Conservation (phyloP, 2,329 filamentous ascomycete species). For the Botrytis fabae region DNA sequence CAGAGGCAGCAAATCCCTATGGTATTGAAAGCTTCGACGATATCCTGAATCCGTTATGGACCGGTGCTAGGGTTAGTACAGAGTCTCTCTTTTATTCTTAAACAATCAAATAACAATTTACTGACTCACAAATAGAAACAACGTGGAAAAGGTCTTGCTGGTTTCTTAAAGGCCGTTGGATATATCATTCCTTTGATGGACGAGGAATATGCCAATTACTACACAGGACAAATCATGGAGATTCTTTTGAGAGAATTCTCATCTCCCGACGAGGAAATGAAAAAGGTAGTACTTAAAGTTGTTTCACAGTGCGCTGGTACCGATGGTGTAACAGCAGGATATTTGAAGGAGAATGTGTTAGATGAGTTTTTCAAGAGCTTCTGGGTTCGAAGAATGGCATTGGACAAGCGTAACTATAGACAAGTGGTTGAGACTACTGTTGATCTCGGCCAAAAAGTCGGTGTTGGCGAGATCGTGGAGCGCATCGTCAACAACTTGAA, state of each 20-base stretch:
- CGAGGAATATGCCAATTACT: conserved; percentile 99
- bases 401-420: conserved; percentile 96
- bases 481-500: conserved; percentile 93
- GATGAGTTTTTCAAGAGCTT: conserved; percentile 99
- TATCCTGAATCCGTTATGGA: conserved; percentile 96
- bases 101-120: not conserved
- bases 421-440: conserved; percentile 98
- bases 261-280: conserved; percentile 98
- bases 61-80: conserved; percentile 55
- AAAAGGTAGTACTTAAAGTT: conserved; percentile 97
- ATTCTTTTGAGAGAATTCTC: conserved; percentile 94
- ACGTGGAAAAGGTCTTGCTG: conserved; percentile 90
- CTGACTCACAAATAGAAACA: conserved; percentile 64
- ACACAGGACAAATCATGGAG: conserved; percentile 98
- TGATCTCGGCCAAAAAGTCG: conserved; percentile 96
- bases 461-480: conserved; percentile 91
- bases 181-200: conserved; percentile 99
- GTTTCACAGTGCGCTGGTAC: conserved; percentile 94
- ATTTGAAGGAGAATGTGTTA: conserved; percentile 92
- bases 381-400: conserved; percentile 94
- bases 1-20: conserved; percentile 95
- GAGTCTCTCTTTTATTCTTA: not conserved
- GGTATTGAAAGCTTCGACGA: conserved; percentile 99
- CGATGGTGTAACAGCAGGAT: conserved; percentile 90
- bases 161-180: conserved; percentile 94